A percentile compares a stretch with the other conserved stretches of the same genome.
phyloP scores from a whole-genome alignment of 441 rosid genomes.

The Bruguiera hainesii region DNA sequence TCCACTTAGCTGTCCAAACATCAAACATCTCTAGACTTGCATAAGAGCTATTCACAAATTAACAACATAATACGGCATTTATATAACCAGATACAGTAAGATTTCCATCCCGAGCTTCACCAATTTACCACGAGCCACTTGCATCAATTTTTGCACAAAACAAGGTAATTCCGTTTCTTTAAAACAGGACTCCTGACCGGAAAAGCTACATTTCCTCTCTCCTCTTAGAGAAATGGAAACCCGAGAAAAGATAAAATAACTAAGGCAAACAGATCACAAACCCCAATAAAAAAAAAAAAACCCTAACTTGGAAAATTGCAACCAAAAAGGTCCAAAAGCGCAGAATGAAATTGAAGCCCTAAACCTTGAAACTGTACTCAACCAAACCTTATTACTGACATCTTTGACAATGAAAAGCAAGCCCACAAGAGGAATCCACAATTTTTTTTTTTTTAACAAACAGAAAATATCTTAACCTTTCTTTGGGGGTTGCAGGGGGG shows the following conservation, averaged over 20 bases:
- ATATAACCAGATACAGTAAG: neutral
- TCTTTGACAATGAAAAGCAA: slow-evolving; percentile 7
- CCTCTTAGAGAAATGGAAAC: neutral
- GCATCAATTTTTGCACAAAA: neutral
- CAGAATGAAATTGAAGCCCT: slow-evolving; percentile 10
- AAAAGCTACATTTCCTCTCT: too few species aligned
- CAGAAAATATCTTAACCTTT: slow-evolving; percentile 37
- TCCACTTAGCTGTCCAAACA: too few species aligned
- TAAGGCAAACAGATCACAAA: too few species aligned
- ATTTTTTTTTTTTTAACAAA: neutral
- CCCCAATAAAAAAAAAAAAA: neutral
- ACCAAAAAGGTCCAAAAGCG: neutral
- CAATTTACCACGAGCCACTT: neutral
- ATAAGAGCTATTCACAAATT: too few species aligned
- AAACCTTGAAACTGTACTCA: slow-evolving; percentile 19
- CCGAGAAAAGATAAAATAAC: neutral
- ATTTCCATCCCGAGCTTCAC: neutral
- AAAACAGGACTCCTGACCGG: too few species aligned
- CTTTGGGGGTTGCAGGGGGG: slow-evolving; percentile 42
- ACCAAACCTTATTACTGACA: slow-evolving; percentile 19
- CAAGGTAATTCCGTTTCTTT: too few species aligned
- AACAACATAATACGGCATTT: too few species aligned
- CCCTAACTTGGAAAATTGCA: slow-evolving; percentile 6
- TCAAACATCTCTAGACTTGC: too few species aligned
- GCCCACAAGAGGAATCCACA: neutral